Evolutionary conservation across 805 yeast genomes (phyloP), one percentile per base, ranked within the genome.

Genomic region (Kodamaea fukazawae): DNA sequence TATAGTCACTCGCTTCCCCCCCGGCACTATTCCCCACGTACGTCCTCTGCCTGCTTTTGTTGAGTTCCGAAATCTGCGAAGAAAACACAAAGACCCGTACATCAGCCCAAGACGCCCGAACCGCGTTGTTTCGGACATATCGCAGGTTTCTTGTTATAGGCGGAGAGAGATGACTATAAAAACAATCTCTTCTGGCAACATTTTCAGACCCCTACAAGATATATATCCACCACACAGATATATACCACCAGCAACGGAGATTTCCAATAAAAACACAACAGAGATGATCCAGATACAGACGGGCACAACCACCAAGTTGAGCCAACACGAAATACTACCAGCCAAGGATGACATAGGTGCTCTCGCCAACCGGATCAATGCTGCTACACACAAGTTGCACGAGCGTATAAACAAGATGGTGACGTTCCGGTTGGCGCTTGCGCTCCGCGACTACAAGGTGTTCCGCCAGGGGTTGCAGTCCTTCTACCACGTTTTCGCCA

Each of bases 341-440:
- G 71, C 78, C n/a, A 82, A 83, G 41, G 75, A 76, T n/a, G 95
- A 86, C 56, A 65, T 81, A 12, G 95, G 90, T 17, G 95, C 95
- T 5, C 67, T 86, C 38, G 95, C 81, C 34, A 87, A 87, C 70
- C 70, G 96, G 57, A 86, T 87, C 54, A 86, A 86, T 59, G 56
- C 59, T 34, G 82, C 79, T 53, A 86, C 95, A 2, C 71, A 81
- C 45, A 61, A 68, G 12, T 70, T 72, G 20, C 96, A 86, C 65
- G 79, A 82, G 57, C 75, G 74, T 47, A 79, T 86, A 40, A 78
- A 86, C 58, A 81, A 82, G 46, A 63, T 78, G 54, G 79, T 86
- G 64, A 76, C 83, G 10, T 63, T 84, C 31, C 81, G 81, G 60
- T 71, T 86, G 46, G 87, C 88, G 3, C 61, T 86, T 32, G 95